Percentiles rank a stretch among this genome's conserved stretches.
Conservation (phyloP, 2,329 filamentous ascomycete species). For the Ophiosphaerella korrae region DNA sequence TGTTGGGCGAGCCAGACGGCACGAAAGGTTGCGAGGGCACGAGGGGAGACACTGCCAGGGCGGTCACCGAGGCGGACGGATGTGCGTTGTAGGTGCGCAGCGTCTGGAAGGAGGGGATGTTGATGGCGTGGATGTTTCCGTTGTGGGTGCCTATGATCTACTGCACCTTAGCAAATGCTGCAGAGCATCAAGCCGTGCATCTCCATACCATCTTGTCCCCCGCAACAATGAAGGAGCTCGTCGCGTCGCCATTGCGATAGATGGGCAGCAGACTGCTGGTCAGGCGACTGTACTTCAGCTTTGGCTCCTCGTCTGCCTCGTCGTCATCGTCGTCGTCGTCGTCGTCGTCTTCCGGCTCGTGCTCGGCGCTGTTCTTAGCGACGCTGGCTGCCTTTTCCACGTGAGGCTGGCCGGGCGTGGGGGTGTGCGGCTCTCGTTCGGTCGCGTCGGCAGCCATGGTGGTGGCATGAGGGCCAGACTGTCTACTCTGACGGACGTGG, state of each 20-base stretch:
- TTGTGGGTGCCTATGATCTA: slow-evolving; percentile 94
- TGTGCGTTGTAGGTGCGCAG: slow-evolving; percentile 91
- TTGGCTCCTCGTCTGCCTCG: slow-evolving; percentile 90
- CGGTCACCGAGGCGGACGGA: slow-evolving; percentile 80
- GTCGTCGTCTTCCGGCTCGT: slow-evolving; percentile 34
- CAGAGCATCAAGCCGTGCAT: slow-evolving; percentile 10
- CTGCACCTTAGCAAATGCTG: slow-evolving; percentile 31
- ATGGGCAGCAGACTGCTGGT: slow-evolving; percentile 79
- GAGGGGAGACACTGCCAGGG: slow-evolving; percentile 86
- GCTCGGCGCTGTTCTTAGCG: slow-evolving; percentile 27
- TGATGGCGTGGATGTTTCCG: slow-evolving; percentile 90
- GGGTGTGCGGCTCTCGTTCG: slow-evolving; percentile 46
- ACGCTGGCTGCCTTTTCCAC: slow-evolving; percentile 26
- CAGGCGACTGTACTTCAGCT: slow-evolving; percentile 87
- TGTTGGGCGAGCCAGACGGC: slow-evolving; percentile 22
- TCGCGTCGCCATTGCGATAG: slow-evolving; percentile 94
- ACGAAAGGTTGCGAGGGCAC: slow-evolving; percentile 60
- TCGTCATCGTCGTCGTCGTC: slow-evolving; percentile 67
- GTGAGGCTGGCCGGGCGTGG: slow-evolving; percentile 15
- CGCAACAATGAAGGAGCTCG: slow-evolving; percentile 85
- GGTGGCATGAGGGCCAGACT: slow-evolving; percentile 38
- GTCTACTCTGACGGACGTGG: neutral
- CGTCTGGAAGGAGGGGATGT: slow-evolving; percentile 79
- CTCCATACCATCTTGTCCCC: slow-evolving; percentile 90
- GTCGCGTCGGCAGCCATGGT: slow-evolving; percentile 49